Evolutionary conservation across 2,329 filamentous ascomycete genomes (phyloP), one percentile per base, ranked within the genome.

Genomic region (Botryotinia narcissicola): DNA sequence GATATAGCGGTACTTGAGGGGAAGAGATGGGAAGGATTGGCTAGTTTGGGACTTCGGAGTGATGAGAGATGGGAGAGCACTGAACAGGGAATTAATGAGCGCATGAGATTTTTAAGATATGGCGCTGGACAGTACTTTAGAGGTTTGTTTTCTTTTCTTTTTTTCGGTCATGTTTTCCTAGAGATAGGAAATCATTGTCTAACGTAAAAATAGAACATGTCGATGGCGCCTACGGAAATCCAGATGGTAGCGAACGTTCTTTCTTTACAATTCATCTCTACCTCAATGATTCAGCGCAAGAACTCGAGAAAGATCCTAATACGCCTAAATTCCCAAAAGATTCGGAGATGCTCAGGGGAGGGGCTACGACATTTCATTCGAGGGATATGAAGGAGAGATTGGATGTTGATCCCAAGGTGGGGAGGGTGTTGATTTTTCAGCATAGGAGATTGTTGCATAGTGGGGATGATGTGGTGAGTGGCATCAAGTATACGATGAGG

Each of bases 31-130:
- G 73, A 77, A 54, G 51, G 73, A 6, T 74, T 82, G 18, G 85
- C 84, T 78, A 79, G 78, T 63, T 76, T 83, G 73, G 63, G 73
- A 14, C 66, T 71, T 35, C 74, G 62, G 61, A 66, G 69, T 48
- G 75, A 74, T 9, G 74, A 78, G 72, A 76, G 73, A 62, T 78
- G 76, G 75, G 71, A 73, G 32, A 16, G 76, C 59, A 74, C 74
- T 20, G 73, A 76, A 60, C 68, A 75, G 48, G 80, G 90, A 16
- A 80, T 93, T 60, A 96, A 96, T 80, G 88, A 94, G 80, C 84
- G 92, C 51, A 87, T 95, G 86, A 84, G 93, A 42, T 95, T 95
- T 78, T 83, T 97, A 69, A 91, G 88, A 78, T 96, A 96, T 80
- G 85, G 86, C 0, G 82, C 85, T 0, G 92, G 92, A 0, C 90